Evolutionary conservation across 2,329 filamentous ascomycete species (phyloP), one percentile per base, ranked within the genome.

Genomic region (Cladophialophora chaetospira): DNA sequence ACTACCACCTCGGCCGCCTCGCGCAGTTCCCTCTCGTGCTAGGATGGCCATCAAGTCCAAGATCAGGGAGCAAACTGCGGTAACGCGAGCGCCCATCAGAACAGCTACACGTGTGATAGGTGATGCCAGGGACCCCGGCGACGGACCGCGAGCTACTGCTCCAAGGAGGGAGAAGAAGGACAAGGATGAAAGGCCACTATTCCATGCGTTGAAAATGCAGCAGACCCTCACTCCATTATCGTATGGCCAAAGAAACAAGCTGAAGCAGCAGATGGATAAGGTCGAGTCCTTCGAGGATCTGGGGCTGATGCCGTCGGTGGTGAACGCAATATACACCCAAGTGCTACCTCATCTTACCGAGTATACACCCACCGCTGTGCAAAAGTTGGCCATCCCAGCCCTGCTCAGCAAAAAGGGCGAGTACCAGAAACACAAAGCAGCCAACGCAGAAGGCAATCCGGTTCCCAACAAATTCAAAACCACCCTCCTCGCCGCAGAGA

Each of bases 141-240:
- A 38, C 6, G 10, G 19, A 3, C 25, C 40, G 3, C n/a, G 11
- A n/a, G 42, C 49, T 5, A 15, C 58, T 35, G 25, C 58, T 36
- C 54, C 68, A 61, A 64, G 61, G 21, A 63, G 61, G 55, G 47
- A 53, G 44, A 66, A 49, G 62, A 61, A 49, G 57, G 67, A 29
- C 70, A 74, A 76, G 65, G 72, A 78, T 70, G 76, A 78, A 60
- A 72, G 75, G 57, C 76, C 77, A 46, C 73, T 82, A 5, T 88
- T 83, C 73, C 92, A 95, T 70, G 92, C 93, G 3, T 79, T 97
- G 72, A 96, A 95, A 76, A 97, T 97, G 93, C 93, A 97, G 71
- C 85, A 86, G 49, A 81, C 88, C 1, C 77, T 97, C 62, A 78
- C 89, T 2, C 83, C 86, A 2, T 79, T 97, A 3, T 84, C 90